phyloP scores from a whole-genome alignment of 306 rosid species.

The Carpinus viminea region DNA sequence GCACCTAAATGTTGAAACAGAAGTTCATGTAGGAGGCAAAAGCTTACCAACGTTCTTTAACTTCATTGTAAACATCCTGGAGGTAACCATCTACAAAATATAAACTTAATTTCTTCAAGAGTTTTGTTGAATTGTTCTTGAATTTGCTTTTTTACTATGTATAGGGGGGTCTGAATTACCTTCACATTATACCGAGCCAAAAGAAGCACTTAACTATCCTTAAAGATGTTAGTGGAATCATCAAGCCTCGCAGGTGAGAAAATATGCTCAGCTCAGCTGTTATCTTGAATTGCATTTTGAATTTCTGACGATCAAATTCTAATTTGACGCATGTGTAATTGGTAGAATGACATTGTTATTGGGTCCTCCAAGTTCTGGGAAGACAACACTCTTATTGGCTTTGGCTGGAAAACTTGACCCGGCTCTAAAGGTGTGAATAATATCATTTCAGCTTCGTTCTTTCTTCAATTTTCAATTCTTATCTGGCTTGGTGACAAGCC shows the following conservation, averaged over 20 bases:
- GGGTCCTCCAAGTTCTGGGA: constrained; percentile 88
- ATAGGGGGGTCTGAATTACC: constrained; percentile 30
- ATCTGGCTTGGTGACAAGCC: too few relatives aligned
- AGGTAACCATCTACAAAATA: constrained; percentile 26
- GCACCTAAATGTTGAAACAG: constrained; percentile 52
- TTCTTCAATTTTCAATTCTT: neutral
- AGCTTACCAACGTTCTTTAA: constrained; percentile 36
- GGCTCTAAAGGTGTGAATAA: constrained; percentile 44
- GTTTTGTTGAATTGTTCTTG: neutral
- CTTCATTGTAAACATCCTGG: constrained; percentile 22
- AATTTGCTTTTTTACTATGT: neutral
- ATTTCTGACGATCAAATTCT: neutral
- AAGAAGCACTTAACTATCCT: constrained; percentile 50
- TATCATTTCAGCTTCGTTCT: neutral
- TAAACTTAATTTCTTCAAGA: neutral
- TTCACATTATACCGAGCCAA: constrained; percentile 35
- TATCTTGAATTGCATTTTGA: neutral
- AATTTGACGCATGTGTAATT: neutral
- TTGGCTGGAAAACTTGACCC: constrained; percentile 65
- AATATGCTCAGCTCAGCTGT: neutral
- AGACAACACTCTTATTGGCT: constrained; percentile 69
- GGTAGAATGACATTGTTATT: constrained; percentile 69
- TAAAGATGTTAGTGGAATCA: constrained; percentile 60
- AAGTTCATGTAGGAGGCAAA: constrained; percentile 48
- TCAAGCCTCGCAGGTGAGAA: constrained; percentile 63